Conservation (phyloP, 1,284 basidiomycete species). For the Polyporus tsugae region DNA sequence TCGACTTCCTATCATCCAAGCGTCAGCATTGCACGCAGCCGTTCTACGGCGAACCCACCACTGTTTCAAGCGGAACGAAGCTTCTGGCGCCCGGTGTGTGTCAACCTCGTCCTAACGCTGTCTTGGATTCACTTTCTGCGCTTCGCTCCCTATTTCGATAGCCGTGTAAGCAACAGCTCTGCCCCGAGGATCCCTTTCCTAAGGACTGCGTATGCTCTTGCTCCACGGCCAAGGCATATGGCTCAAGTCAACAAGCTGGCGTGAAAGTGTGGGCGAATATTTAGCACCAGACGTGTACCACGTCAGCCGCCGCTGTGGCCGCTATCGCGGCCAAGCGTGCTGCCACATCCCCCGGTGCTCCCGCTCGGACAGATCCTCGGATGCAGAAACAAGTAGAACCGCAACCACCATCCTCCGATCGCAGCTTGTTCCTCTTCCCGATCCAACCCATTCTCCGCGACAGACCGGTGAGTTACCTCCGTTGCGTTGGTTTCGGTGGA, state of each 20-base stretch:
- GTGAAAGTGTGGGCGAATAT: slow-evolving; percentile 32
- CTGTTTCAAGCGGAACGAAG: slow-evolving; percentile 75
- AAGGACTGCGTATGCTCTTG: slow-evolving; percentile 73
- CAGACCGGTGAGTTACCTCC: slow-evolving; percentile 68
- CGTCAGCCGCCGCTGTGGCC: slow-evolving; percentile 51
- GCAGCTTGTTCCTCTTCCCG: slow-evolving; percentile 34
- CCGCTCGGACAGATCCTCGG: slow-evolving; percentile 27
- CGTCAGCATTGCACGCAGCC: slow-evolving; percentile 73
- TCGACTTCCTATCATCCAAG: slow-evolving; percentile 86
- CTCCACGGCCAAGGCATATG: slow-evolving; percentile 36
- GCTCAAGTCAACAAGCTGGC: slow-evolving; percentile 24
- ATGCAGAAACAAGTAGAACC: slow-evolving; percentile 18
- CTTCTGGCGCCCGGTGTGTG: background rate
- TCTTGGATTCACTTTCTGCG: background rate
- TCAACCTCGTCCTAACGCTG: background rate
- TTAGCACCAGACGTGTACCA: slow-evolving; percentile 44
- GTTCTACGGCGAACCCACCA: slow-evolving; percentile 78
- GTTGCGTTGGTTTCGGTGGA: slow-evolving; percentile 51
- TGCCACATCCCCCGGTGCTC: slow-evolving; percentile 38
- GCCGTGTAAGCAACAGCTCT: slow-evolving; percentile 76
- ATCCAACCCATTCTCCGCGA: slow-evolving; percentile 66
- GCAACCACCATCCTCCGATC: slow-evolving; percentile 15
- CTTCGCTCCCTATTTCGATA: slow-evolving; percentile 37
- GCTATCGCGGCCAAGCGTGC: slow-evolving; percentile 54
- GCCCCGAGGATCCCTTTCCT: slow-evolving; percentile 78